phyloP scores from a whole-genome alignment of 2,329 filamentous ascomycete genomes.

The Pseudonectria buxi region DNA sequence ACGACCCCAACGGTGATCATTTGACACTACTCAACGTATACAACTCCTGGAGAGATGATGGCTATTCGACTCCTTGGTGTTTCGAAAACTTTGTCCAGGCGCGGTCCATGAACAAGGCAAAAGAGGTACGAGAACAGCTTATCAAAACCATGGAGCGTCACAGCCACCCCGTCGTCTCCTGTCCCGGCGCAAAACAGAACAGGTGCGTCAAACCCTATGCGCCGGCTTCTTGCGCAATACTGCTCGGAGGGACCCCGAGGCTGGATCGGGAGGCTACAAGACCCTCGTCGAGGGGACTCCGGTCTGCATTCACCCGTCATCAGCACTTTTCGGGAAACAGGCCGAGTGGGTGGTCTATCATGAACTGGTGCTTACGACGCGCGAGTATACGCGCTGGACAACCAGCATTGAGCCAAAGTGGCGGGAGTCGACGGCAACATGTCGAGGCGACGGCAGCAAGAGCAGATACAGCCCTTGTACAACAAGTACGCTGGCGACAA shows the following conservation, averaged over 20 bases:
- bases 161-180: constrained; percentile 72
- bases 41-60: constrained; percentile 87
- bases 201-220: constrained; percentile 84
- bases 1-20: constrained; percentile 91
- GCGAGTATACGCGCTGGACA: constrained; percentile 97
- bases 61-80: constrained; percentile 83
- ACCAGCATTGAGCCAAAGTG: constrained; percentile 90
- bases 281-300: constrained; percentile 92
- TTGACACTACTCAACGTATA: constrained; percentile 94
- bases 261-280: constrained; percentile 96
- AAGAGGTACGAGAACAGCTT: constrained; percentile 88
- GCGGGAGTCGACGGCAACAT: constrained; percentile 94
- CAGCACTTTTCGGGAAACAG: constrained; percentile 88
- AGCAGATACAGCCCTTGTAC: constrained; percentile 90
- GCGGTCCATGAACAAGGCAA: constrained; percentile 76
- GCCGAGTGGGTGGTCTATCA: constrained; percentile 96
- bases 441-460: constrained; percentile 86
- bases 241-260: constrained; percentile 89
- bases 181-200: constrained; percentile 79
- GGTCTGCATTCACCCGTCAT: constrained; percentile 89
- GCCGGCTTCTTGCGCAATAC: constrained; percentile 93
- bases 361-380: constrained; percentile 81
- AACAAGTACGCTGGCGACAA: constrained; percentile 90
- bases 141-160: constrained; percentile 92
- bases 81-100: constrained; percentile 98